A percentile compares a stretch with the other conserved stretches of the same genome.
Conservation (phyloP, 2,329 filamentous ascomycete species). For the Pseudonectria foliicola region DNA sequence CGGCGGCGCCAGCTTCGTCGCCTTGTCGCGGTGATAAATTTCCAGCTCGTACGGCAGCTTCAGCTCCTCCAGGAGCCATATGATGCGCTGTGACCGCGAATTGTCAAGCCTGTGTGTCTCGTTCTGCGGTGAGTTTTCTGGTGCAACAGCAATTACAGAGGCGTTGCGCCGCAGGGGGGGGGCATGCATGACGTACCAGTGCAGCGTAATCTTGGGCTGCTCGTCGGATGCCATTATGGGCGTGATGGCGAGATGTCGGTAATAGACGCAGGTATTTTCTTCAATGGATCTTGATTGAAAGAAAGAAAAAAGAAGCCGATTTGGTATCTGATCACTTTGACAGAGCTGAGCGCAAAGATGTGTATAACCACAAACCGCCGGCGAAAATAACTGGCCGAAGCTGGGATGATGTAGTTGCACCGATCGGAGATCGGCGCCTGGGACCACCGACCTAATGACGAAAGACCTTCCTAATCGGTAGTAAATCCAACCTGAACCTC, state of each 20-base stretch:
- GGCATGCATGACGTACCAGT: slow-evolving; percentile 48
- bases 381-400: slow-evolving; percentile 12
- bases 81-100: slow-evolving; percentile 73
- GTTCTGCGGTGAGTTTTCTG: not conserved
- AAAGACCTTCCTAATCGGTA: too few species aligned
- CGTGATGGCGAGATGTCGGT: not conserved
- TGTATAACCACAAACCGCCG: slow-evolving; percentile 5
- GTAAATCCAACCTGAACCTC: too few species aligned
- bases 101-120: slow-evolving; percentile 62
- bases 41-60: slow-evolving; percentile 73
- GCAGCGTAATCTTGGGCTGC: slow-evolving; percentile 52
- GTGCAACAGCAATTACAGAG: not conserved
- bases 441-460: slow-evolving; percentile 6
- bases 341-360: too few species aligned
- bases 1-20: slow-evolving; percentile 62
- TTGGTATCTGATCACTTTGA: too few species aligned
- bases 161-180: too few species aligned
- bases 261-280: not conserved
- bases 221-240: slow-evolving; percentile 23
- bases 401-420: slow-evolving; percentile 2
- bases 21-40: slow-evolving; percentile 61
- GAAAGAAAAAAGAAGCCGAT: too few species aligned
- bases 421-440: slow-evolving; percentile 9
- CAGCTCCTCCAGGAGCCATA: slow-evolving; percentile 83
- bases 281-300: too few species aligned